Base-by-base conservation (phyloP, 139 green algal species). In the Haematococcus lacustris region DNA sequence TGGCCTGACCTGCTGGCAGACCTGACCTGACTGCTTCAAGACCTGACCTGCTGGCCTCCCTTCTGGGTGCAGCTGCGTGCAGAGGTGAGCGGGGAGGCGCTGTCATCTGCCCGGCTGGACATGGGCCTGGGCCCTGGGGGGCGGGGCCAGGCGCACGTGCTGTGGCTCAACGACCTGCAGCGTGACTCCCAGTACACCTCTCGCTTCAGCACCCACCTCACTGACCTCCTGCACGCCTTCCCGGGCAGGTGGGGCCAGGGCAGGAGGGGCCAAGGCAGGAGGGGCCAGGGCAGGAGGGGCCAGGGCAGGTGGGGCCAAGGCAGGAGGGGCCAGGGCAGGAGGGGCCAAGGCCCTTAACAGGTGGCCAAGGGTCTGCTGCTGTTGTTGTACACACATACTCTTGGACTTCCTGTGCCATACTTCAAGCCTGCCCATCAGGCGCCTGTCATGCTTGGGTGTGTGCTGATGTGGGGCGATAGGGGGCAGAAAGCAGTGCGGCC, bases 161-260 rank as follows among this genome's bases (percentile, higher is more conserved):
- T 79, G 2, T 97, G 76, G 66, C 62, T 94, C 3, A 98, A 98
- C 75, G 77, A 98, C 78, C 76, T 97, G 40, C 91, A 97, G 76
- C 84, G 71, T 28, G 93, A 97, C 73, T 17, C 51, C 1, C 60
- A 69, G 66, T 74, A 78, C 71, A 71, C 60, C 1, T n/a, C n/a
- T n/a, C 50, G 80, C 32, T 86, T 71, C 68, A 62, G 47, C 35
- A 61, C 32, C 41, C 47, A 13, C n/a, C 40, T 90, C 9, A 50
- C 32, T 1, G 73, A 79, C 26, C 76, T 93, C 69, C 80, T 93
- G 25, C 75, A 87, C 43, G 77, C 82, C 50, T 91, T 79, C 75
- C 80, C 84, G 0, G 86, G 86, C 71, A 79, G 74, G 78, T 83
- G 50, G n/a, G n/a, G n/a, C n/a, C n/a, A 34, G 67, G 30, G 59